Evolutionary conservation across 1,284 basidiomycete species (phyloP).

Genomic region (Termitomyces sp.): DNA sequence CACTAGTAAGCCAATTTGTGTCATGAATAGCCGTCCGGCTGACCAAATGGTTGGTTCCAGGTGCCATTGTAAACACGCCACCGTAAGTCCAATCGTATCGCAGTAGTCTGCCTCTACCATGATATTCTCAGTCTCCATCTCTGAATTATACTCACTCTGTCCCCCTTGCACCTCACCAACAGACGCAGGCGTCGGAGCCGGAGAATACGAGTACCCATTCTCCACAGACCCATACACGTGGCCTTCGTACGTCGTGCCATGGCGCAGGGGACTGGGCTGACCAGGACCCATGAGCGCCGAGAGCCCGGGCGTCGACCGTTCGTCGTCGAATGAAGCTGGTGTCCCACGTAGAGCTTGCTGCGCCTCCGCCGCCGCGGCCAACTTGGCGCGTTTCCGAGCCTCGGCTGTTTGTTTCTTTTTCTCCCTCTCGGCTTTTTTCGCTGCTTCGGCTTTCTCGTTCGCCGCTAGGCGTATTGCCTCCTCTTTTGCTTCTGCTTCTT

Average conservation of each 20-base stretch:
- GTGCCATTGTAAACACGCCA: constrained; percentile 78
- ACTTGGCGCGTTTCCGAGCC: constrained; percentile 46
- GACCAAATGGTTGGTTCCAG: constrained; percentile 28
- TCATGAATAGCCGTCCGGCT: not conserved
- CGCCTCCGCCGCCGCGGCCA: constrained; percentile 25
- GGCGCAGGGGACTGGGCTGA: constrained; percentile 38
- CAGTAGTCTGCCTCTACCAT: not conserved
- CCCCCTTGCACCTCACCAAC: constrained; percentile 37
- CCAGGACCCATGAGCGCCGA: constrained; percentile 18
- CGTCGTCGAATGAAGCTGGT: constrained; percentile 19
- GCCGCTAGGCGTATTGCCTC: constrained; percentile 36
- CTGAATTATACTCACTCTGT: constrained; percentile 46
- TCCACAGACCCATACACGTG: constrained; percentile 16
- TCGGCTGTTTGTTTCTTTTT: constrained; percentile 48
- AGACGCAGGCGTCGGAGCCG: constrained; percentile 45
- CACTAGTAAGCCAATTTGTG: constrained; percentile 46
- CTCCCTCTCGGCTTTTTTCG: constrained; percentile 44
- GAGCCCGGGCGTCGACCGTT: constrained; percentile 15
- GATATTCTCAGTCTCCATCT: constrained; percentile 23
- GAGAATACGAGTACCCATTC: constrained; percentile 40
- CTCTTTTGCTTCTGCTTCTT: constrained; percentile 57
- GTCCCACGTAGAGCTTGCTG: constrained; percentile 22
- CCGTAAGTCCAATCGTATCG: constrained; percentile 41
- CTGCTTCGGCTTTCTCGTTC: constrained; percentile 39
- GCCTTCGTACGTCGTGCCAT: constrained; percentile 31